A percentile compares a stretch with the other conserved stretches of the same genome.
phyloP scores from a whole-genome alignment of 2,329 filamentous ascomycete genomes.

The Diaporthe citri region DNA sequence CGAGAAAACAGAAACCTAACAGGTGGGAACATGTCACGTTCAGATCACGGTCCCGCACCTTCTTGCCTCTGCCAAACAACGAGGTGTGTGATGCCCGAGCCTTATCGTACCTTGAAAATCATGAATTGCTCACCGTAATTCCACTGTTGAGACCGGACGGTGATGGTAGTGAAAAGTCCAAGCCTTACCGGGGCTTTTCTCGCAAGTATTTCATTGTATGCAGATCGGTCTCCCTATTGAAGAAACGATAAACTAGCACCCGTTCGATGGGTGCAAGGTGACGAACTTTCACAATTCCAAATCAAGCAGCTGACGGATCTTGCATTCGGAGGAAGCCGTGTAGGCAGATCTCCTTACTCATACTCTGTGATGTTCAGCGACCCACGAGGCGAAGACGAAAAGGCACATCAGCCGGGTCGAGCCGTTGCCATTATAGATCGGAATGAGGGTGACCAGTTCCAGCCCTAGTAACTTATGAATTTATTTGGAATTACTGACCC shows the following conservation, averaged over 20 bases:
- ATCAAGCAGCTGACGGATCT: neutral
- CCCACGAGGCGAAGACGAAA: neutral
- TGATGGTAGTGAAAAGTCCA: neutral
- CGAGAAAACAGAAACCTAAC: neutral
- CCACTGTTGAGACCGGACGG: neutral
- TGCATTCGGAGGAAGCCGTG: neutral
- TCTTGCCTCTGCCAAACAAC: neutral
- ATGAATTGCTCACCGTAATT: neutral
- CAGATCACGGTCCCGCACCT: neutral
- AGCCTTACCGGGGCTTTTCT: neutral
- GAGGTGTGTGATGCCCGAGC: neutral
- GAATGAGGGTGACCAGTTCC: neutral
- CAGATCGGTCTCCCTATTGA: neutral
- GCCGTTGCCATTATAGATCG: neutral
- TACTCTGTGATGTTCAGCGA: neutral
- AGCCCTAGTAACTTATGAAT: neutral
- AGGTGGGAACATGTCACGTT: neutral
- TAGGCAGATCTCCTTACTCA: neutral
- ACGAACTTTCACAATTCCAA: neutral
- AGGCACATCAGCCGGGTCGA: neutral
- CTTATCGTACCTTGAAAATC: neutral
- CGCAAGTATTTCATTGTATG: neutral
- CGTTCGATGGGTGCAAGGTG: neutral
- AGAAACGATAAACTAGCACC: neutral
- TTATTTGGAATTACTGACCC: neutral